Percentiles rank a stretch among this genome's conserved stretches.
Conservation (phyloP, 805 yeast species). For the Pichia exigua region DNA sequence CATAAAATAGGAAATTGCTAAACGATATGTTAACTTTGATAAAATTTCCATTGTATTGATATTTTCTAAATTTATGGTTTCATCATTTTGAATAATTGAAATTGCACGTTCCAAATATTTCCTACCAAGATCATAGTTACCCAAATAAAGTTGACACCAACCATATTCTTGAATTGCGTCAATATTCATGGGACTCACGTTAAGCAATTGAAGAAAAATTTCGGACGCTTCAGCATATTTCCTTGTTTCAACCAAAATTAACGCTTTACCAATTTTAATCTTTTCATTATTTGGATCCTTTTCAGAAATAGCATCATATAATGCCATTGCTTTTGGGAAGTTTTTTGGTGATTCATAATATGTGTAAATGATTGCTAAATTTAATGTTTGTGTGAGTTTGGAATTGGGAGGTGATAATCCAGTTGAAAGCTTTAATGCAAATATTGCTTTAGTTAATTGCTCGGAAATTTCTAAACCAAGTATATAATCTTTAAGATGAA, state of each 20-base stretch:
- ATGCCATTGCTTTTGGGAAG: slow-evolving; percentile 60
- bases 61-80: not conserved
- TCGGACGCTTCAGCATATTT: slow-evolving; percentile 52
- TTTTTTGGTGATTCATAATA: slow-evolving; percentile 89
- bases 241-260: slow-evolving; percentile 62
- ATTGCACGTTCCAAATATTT: slow-evolving; percentile 39
- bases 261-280: slow-evolving; percentile 77
- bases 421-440: slow-evolving; percentile 37
- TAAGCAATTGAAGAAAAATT: slow-evolving; percentile 33
- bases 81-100: slow-evolving; percentile 2
- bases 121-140: slow-evolving; percentile 45
- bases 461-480: slow-evolving; percentile 54
- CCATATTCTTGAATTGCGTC: slow-evolving; percentile 63
- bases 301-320: slow-evolving; percentile 56
- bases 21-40: slow-evolving; percentile 62
- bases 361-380: slow-evolving; percentile 70
- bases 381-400: slow-evolving; percentile 50
- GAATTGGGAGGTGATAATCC: slow-evolving; percentile 45
- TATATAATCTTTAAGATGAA: slow-evolving; percentile 55
- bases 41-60: slow-evolving; percentile 44
- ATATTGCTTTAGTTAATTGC: slow-evolving; percentile 49
- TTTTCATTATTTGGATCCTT: slow-evolving; percentile 32
- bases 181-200: slow-evolving; percentile 41
- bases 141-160: slow-evolving; percentile 65
- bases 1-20: slow-evolving; percentile 56